A percentile compares a stretch with the other conserved stretches of the same genome.
Evolutionary conservation across 140 eudicot species (phyloP).

Genomic region (Ambrosia hybrid): DNA sequence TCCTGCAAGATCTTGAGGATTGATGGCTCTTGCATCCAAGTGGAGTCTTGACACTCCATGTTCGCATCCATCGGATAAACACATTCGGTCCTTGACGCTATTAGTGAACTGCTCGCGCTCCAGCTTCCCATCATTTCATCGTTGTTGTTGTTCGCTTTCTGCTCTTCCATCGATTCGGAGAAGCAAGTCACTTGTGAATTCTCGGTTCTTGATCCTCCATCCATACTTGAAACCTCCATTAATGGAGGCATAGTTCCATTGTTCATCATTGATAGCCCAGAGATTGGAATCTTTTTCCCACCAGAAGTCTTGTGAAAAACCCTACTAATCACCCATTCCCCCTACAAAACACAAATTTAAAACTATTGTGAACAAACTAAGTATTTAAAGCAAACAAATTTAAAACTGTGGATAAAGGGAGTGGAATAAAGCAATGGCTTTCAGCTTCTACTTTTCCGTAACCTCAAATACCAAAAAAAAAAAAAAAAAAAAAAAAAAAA

Average conservation of each 20-base stretch:
- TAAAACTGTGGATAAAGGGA: too few species aligned
- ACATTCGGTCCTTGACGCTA: conserved; percentile 24
- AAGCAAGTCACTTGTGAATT: conserved; percentile 71
- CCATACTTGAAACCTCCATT: conserved; percentile 47
- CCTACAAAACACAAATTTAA: conserved; percentile 30
- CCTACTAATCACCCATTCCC: conserved; percentile 85
- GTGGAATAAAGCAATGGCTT: too few species aligned
- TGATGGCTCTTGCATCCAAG: conserved; percentile 62
- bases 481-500: too few species aligned
- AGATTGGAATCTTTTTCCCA: conserved; percentile 55
- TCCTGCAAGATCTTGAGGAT: conserved; percentile 45
- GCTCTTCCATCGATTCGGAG: conserved; percentile 57
- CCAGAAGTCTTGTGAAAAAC: conserved; percentile 61
- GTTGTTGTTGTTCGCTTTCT: conserved; percentile 32
- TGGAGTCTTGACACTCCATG: conserved; percentile 36
- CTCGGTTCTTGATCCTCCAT: conserved; percentile 39
- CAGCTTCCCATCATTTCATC: conserved; percentile 34
- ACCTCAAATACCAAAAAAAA: too few species aligned
- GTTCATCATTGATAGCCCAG: conserved; percentile 28
- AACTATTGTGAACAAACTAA: too few species aligned
- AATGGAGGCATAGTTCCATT: conserved; percentile 59
- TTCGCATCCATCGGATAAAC: conserved; percentile 28
- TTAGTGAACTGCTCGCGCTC: conserved; percentile 21
- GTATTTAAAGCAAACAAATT: neutral
- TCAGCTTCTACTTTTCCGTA: too few species aligned